Conservation (phyloP, 1,139 yeast genomes). For the Groenewaldozyma sp. region DNA sequence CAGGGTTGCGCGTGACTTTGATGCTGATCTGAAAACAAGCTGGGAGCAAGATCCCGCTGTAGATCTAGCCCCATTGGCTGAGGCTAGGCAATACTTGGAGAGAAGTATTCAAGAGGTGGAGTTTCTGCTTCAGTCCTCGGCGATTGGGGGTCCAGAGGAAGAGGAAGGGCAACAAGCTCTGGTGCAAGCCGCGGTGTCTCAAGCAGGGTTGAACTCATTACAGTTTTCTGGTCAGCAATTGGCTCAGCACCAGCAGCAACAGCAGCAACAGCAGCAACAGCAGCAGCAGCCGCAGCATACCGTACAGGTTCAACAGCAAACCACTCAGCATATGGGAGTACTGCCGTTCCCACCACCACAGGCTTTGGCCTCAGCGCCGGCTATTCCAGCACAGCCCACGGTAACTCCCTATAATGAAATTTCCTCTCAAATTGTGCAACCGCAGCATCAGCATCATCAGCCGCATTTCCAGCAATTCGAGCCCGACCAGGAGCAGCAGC, state of each 20-base stretch:
- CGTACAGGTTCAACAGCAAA: neutral
- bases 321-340: neutral
- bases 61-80: constrained; percentile 24
- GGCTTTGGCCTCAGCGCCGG: constrained; percentile 1
- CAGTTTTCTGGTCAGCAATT: no score
- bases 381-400: no score
- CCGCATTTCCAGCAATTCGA: neutral
- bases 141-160: constrained; percentile 13
- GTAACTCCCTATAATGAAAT: no score
- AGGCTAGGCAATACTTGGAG: constrained; percentile 27
- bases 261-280: neutral
- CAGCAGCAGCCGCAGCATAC: constrained; percentile 2
- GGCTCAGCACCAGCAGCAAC: neutral
- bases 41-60: constrained; percentile 7
- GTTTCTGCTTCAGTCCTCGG: constrained; percentile 25
- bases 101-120: constrained; percentile 31
- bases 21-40: neutral
- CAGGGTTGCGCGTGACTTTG: constrained; percentile 1
- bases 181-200: no score
- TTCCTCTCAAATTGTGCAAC: no score
- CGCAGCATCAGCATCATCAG: no score
- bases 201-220: no score
- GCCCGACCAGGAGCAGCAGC: neutral
- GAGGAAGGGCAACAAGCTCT: constrained; percentile 5
- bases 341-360: constrained; percentile 3